These are phyloP conservation scores for Fusarium albidum DNA, from an alignment of 2,329 filamentous ascomycete genomes.

Conservation along the genomic window DNA sequence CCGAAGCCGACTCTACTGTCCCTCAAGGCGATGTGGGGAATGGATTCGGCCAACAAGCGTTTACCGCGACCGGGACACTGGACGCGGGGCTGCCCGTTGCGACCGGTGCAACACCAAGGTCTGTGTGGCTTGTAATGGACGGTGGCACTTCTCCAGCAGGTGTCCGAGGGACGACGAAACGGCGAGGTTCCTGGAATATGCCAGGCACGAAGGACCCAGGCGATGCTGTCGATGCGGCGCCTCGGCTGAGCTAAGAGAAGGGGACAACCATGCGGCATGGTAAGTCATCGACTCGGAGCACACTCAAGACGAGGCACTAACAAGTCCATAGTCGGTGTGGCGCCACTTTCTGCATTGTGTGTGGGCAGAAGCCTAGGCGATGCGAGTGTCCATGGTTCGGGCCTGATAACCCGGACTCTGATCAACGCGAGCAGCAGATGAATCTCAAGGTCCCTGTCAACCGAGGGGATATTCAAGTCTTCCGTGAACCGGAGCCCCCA, in stretches of 20 bases:
- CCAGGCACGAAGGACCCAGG: slow-evolving; percentile 75
- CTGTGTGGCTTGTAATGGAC: slow-evolving; percentile 76
- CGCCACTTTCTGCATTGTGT: slow-evolving; percentile 88
- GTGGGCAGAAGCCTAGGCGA: slow-evolving; percentile 81
- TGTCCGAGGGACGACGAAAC: slow-evolving; percentile 78
- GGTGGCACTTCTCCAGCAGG: slow-evolving; percentile 73
- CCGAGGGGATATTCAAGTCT: slow-evolving; percentile 37
- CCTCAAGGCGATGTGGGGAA: slow-evolving; percentile 74
- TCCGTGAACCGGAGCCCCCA: slow-evolving; percentile 22
- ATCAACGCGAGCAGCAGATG: slow-evolving; percentile 63
- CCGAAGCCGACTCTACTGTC: slow-evolving; percentile 80
- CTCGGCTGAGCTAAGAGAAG: slow-evolving; percentile 81
- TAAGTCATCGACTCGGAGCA: slow-evolving; percentile 50
- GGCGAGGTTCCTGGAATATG: slow-evolving; percentile 68
- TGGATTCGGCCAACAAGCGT: slow-evolving; percentile 81
- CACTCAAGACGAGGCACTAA: slow-evolving; percentile 20
- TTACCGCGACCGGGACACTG: slow-evolving; percentile 61
- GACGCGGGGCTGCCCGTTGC: slow-evolving; percentile 74
- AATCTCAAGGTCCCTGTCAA: slow-evolving; percentile 51
- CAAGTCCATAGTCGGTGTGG: slow-evolving; percentile 68
- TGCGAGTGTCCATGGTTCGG: slow-evolving; percentile 87
- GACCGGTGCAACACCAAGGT: slow-evolving; percentile 76
- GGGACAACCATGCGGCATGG: slow-evolving; percentile 91
- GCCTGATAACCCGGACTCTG: slow-evolving; percentile 62
- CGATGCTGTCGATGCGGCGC: slow-evolving; percentile 77